Evolutionary conservation across 169 alveolate genomes (phyloP).

Genomic region (Plasmodium gaboni): DNA sequence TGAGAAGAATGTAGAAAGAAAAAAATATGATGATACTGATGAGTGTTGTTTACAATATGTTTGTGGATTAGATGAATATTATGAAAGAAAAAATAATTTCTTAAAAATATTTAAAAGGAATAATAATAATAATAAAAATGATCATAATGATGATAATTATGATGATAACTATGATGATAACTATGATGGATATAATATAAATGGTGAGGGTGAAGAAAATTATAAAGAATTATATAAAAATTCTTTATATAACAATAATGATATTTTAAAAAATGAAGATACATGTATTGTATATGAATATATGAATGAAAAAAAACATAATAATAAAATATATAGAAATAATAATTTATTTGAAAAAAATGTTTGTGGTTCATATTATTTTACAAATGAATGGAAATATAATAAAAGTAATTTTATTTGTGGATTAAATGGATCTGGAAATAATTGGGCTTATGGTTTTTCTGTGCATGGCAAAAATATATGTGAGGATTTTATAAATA

Average conservation of each 20-base stretch:
- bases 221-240: not conserved
- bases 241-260: too few species aligned
- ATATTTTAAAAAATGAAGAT: too few species aligned
- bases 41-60: constrained; percentile 22
- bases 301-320: too few species aligned
- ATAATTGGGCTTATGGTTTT: constrained; percentile 76
- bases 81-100: constrained; percentile 50
- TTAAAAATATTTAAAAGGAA: constrained; percentile 25
- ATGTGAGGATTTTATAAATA: constrained; percentile 37
- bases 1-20: not conserved
- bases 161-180: too few species aligned
- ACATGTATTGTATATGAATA: too few species aligned
- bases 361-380: not conserved
- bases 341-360: not conserved
- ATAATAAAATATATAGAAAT: not conserved
- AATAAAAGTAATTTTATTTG: constrained; percentile 32
- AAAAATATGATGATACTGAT: not conserved
- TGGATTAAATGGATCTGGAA: constrained; percentile 76
- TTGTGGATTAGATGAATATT: constrained; percentile 65
- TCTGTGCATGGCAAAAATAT: constrained; percentile 71
- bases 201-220: not conserved
- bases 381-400: constrained; percentile 42
- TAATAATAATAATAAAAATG: not conserved
- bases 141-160: not conserved
- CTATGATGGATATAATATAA: too few species aligned